Evolutionary conservation across 2,329 filamentous ascomycete species (phyloP).

Genomic region (Penicillium palitans): DNA sequence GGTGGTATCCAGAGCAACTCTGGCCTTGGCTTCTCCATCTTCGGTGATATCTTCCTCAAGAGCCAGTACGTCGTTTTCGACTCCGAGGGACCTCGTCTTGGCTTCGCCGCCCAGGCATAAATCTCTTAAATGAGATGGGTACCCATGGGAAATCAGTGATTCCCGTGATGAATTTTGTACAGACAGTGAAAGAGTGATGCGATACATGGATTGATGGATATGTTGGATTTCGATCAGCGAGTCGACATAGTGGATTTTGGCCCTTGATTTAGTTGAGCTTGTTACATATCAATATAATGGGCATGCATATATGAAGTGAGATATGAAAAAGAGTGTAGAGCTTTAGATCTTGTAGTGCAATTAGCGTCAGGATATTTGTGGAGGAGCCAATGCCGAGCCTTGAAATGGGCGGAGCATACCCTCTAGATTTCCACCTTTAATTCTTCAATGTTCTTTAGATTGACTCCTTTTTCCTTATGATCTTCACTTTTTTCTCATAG

Average conservation of each 20-base stretch:
- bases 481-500: background rate
- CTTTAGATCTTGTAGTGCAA: background rate
- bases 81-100: conserved; percentile 48
- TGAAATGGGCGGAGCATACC: conserved; percentile 24
- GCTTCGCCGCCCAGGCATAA: conserved; percentile 48
- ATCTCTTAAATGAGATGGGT: background rate
- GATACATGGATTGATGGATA: conserved; percentile 5
- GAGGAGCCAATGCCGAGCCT: conserved; percentile 16
- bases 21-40: conserved; percentile 64
- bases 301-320: background rate
- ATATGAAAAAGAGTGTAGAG: background rate
- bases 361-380: conserved; percentile 3
- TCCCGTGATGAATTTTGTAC: conserved; percentile 7
- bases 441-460: background rate
- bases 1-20: conserved; percentile 70
- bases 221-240: background rate
- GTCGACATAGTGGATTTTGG: conserved; percentile 5
- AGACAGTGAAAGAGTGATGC: conserved; percentile 1
- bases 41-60: conserved; percentile 80
- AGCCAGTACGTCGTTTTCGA: conserved; percentile 73
- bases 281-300: background rate
- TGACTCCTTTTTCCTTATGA: background rate
- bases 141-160: background rate
- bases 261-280: background rate
- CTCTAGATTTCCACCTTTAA: conserved; percentile 20